A percentile compares a stretch with the other conserved stretches of the same genome.
phyloP scores from a whole-genome alignment of 495 filamentous ascomycete genomes.

The Talaromyces proteolyticus region DNA sequence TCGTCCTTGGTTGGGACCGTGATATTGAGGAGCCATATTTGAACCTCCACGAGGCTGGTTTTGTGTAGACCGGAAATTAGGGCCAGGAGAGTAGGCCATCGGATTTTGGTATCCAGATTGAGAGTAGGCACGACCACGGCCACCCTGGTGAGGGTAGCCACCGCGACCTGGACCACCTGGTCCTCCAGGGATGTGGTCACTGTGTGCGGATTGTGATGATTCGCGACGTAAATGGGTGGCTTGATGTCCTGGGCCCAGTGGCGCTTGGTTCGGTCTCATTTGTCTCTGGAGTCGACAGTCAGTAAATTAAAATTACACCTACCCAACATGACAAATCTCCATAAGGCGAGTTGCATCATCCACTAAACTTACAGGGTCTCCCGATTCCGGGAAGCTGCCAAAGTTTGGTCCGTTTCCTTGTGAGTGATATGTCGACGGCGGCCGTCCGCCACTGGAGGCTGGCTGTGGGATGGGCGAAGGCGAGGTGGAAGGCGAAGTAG shows the following conservation, averaged over 20 bases:
- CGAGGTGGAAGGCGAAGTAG: conserved; percentile 68
- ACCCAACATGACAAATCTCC: no score
- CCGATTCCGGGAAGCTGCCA: conserved; percentile 65
- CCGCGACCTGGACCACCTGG: conserved; percentile 42
- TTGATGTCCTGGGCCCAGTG: conserved; percentile 56
- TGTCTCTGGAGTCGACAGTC: conserved; percentile 45
- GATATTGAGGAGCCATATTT: conserved; percentile 61
- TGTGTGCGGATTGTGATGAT: conserved; percentile 74
- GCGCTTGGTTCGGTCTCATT: conserved; percentile 55
- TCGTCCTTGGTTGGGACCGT: conserved; percentile 45
- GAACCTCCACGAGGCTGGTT: conserved; percentile 58
- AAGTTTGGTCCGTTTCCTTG: conserved; percentile 65
- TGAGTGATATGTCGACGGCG: conserved; percentile 63
- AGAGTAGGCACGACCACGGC: conserved; percentile 65
- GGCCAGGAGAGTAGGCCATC: conserved; percentile 61
- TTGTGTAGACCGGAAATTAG: conserved; percentile 52
- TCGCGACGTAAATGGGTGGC: conserved; percentile 71
- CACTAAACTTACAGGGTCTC: conserved; percentile 36
- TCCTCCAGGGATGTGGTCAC: conserved; percentile 55
- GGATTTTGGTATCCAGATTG: conserved; percentile 52
- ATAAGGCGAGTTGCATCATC: neutral
- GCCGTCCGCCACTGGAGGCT: conserved; percentile 77
- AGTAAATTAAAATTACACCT: no score
- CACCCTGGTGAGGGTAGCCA: conserved; percentile 48
- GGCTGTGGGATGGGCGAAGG: conserved; percentile 88